Evolutionary conservation across 1,284 basidiomycete genomes (phyloP).

Genomic region (Xerocomus nothofagi): DNA sequence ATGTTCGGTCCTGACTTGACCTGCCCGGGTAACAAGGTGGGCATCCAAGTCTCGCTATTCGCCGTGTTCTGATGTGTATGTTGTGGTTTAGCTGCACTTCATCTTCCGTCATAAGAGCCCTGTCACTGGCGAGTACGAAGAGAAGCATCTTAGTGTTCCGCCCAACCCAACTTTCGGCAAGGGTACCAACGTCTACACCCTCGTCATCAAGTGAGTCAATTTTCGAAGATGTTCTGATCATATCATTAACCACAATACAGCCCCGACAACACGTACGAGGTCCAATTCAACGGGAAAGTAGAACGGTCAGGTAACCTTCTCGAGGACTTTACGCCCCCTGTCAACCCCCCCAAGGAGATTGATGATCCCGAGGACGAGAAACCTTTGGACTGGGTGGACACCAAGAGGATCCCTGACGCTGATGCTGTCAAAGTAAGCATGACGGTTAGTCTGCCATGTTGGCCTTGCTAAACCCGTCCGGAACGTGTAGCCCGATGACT

Average conservation of each 20-base stretch:
- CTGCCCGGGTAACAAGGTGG: conserved; percentile 82
- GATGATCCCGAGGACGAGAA: conserved; percentile 92
- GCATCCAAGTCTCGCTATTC: conserved; percentile 4
- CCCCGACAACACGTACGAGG: conserved; percentile 94
- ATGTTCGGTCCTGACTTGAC: conserved; percentile 94
- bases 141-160: conserved; percentile 90
- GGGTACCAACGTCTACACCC: conserved; percentile 89
- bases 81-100: conserved; percentile 75
- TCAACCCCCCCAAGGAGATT: conserved; percentile 93
- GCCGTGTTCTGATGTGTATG: conserved; percentile 5
- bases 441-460: not conserved
- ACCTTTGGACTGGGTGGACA: conserved; percentile 93
- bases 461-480: not conserved
- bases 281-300: conserved; percentile 88
- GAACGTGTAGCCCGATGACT: conserved; percentile 74
- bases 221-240: not conserved
- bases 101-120: conserved; percentile 98
- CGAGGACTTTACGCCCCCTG: conserved; percentile 93
- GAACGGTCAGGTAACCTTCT: conserved; percentile 82
- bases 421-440: conserved; percentile 73
- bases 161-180: conserved; percentile 88
- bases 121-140: conserved; percentile 87
- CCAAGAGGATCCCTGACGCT: conserved; percentile 82
- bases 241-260: conserved; percentile 38
- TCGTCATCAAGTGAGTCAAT: conserved; percentile 79